Percentiles rank a stretch among this genome's conserved stretches.
These are phyloP conservation scores for Macrophomina pseudophaseolina DNA, from an alignment of 2,329 filamentous ascomycete genomes.

Conservation along the genomic window DNA sequence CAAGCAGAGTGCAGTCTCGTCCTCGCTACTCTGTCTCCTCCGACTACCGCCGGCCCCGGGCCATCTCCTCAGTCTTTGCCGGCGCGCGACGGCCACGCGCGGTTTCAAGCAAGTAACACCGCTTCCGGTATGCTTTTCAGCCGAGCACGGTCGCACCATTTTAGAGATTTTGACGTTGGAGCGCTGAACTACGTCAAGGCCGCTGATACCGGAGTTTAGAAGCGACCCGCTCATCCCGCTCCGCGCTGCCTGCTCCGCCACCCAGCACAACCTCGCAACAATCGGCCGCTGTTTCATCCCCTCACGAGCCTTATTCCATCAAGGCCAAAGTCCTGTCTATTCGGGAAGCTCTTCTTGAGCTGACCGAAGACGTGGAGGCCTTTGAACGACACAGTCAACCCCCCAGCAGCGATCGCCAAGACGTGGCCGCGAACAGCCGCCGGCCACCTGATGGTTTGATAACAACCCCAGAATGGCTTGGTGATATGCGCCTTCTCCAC, in stretches of 20 bases:
- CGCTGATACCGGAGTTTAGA: not conserved
- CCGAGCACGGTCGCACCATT: too few species aligned
- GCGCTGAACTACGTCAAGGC: not conserved
- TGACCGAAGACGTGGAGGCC: not conserved
- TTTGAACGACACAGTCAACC: not conserved
- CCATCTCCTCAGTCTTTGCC: not conserved
- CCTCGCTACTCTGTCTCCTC: not conserved
- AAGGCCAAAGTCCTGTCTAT: conserved; percentile 12
- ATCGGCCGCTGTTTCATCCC: not conserved
- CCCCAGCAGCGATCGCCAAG: not conserved
- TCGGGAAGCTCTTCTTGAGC: conserved; percentile 6
- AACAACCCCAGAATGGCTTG: conserved; percentile 3
- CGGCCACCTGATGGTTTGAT: not conserved
- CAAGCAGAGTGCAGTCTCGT: conserved; percentile 7
- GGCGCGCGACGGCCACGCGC: not conserved
- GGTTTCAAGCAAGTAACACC: not conserved
- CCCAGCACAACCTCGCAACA: not conserved
- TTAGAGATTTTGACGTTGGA: not conserved
- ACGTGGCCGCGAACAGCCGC: not conserved
- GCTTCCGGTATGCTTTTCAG: not conserved
- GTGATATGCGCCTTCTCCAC: not conserved
- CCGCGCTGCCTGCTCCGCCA: not conserved
- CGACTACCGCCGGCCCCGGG: not conserved
- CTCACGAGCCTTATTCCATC: not conserved
- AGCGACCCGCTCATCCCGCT: not conserved